A percentile compares a stretch with the other conserved stretches of the same genome.
Evolutionary conservation across 2,329 filamentous ascomycete species (phyloP).

Genomic region (Colletotrichum spinosum): DNA sequence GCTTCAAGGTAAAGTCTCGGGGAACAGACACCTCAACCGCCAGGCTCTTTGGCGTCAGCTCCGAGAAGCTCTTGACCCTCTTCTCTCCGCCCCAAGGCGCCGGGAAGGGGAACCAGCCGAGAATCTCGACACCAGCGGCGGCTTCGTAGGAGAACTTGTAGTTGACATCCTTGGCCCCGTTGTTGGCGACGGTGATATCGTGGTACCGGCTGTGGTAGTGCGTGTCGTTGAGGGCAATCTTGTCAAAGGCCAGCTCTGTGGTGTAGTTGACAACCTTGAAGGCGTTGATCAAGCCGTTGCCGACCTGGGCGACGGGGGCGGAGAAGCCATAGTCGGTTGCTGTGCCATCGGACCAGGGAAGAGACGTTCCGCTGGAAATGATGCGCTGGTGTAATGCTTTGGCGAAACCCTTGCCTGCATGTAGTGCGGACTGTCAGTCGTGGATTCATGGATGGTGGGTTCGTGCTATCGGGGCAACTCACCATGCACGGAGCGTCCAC

Average conservation of each 20-base stretch:
- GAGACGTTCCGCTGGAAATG: constrained; percentile 46
- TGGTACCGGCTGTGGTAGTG: constrained; percentile 47
- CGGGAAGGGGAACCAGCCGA: constrained; percentile 37
- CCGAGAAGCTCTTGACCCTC: constrained; percentile 39
- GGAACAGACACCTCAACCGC: constrained; percentile 39
- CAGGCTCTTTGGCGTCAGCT: constrained; percentile 40
- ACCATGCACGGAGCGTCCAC: constrained; percentile 46
- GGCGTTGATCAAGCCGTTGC: constrained; percentile 56
- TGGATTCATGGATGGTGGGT: background rate
- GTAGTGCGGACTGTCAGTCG: background rate
- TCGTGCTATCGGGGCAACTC: background rate
- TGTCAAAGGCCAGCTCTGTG: constrained; percentile 50
- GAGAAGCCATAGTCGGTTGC: constrained; percentile 39
- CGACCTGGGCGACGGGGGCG: constrained; percentile 52
- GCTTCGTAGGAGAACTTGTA: constrained; percentile 47
- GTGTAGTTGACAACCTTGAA: constrained; percentile 53
- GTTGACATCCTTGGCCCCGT: constrained; percentile 45
- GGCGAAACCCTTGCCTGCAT: constrained; percentile 46
- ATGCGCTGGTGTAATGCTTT: constrained; percentile 45
- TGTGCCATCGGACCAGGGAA: constrained; percentile 42
- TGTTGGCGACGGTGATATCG: constrained; percentile 50
- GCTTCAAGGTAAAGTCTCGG: constrained; percentile 41
- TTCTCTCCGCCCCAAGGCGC: constrained; percentile 26
- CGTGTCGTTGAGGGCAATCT: constrained; percentile 58
- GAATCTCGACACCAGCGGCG: constrained; percentile 51